Percentiles rank a stretch among this genome's conserved stretches.
Conservation (phyloP, 495 filamentous ascomycete species). For the Bombardia bombarda region DNA sequence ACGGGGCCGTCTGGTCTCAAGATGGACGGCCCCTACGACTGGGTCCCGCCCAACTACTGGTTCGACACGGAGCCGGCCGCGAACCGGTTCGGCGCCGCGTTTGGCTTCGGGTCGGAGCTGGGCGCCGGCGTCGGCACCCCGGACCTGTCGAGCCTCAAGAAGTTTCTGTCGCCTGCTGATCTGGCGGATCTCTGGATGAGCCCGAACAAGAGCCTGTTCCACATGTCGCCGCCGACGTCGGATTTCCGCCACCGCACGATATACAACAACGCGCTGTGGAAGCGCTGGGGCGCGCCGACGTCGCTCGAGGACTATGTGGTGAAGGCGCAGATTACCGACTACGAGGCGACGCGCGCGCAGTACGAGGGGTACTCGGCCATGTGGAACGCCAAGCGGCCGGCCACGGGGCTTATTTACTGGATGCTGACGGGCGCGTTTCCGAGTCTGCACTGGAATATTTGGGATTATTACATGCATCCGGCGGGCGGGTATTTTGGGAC, state of each 20-base stretch:
- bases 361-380: slow-evolving; percentile 49
- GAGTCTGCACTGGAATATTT: slow-evolving; percentile 57
- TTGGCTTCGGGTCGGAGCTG: slow-evolving; percentile 55
- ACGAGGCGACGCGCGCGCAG: slow-evolving; percentile 53
- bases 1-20: slow-evolving; percentile 54
- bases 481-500: slow-evolving; percentile 53
- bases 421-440: slow-evolving; percentile 63
- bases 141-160: slow-evolving; percentile 42
- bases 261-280: slow-evolving; percentile 47
- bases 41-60: slow-evolving; percentile 60
- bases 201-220: slow-evolving; percentile 46
- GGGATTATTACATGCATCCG: slow-evolving; percentile 55
- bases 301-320: slow-evolving; percentile 33
- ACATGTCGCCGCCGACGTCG: slow-evolving; percentile 49
- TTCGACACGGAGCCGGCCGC: slow-evolving; percentile 34
- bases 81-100: slow-evolving; percentile 43
- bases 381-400: slow-evolving; percentile 43
- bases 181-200: slow-evolving; percentile 47
- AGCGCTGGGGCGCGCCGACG: slow-evolving; percentile 44
- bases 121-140: slow-evolving; percentile 57
- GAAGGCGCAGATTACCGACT: slow-evolving; percentile 50
- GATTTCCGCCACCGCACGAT: slow-evolving; percentile 47
- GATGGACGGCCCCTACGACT: slow-evolving; percentile 63
- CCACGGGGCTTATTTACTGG: slow-evolving; percentile 60
- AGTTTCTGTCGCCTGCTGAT: slow-evolving; percentile 45